phyloP scores from a whole-genome alignment of 2,329 filamentous ascomycete genomes.

The Sclerotinia minor region DNA sequence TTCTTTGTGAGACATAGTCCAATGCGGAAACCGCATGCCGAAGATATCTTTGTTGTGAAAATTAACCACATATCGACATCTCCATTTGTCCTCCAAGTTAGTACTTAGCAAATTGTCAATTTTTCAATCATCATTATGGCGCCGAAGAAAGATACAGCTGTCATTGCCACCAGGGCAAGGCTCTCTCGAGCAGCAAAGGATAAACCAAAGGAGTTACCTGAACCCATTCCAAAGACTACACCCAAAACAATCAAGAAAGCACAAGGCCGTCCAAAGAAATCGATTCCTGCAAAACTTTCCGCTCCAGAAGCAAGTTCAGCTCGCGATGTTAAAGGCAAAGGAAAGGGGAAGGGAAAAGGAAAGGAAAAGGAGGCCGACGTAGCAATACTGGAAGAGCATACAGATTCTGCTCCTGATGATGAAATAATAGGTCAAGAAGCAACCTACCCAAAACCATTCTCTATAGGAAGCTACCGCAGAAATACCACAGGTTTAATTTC shows the following conservation, averaged over 20 bases:
- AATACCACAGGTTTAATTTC: constrained; percentile 17
- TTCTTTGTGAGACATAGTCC: constrained; percentile 21
- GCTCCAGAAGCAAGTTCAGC: neutral
- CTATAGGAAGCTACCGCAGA: constrained; percentile 12
- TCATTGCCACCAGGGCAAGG: neutral
- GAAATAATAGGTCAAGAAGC: constrained; percentile 24
- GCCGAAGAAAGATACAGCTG: neutral
- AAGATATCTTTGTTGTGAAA: constrained; percentile 22
- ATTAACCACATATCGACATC: neutral
- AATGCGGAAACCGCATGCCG: constrained; percentile 19
- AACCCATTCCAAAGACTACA: constrained; percentile 9
- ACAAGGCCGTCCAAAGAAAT: neutral
- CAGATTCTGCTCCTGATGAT: neutral
- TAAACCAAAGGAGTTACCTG: neutral
- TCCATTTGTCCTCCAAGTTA: neutral
- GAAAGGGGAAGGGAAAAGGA: neutral
- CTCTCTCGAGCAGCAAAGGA: constrained; percentile 20
- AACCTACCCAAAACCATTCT: constrained; percentile 21
- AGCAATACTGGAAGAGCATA: neutral
- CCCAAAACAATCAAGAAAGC: constrained; percentile 4
- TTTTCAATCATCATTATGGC: constrained; percentile 2
- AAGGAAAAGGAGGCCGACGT: neutral
- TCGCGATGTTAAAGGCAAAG: constrained; percentile 1
- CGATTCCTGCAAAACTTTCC: neutral
- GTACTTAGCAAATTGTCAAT: neutral